Evolutionary conservation across 768 basidiomycete species (phyloP).

Genomic region (Rhizopogon vulgaris): DNA sequence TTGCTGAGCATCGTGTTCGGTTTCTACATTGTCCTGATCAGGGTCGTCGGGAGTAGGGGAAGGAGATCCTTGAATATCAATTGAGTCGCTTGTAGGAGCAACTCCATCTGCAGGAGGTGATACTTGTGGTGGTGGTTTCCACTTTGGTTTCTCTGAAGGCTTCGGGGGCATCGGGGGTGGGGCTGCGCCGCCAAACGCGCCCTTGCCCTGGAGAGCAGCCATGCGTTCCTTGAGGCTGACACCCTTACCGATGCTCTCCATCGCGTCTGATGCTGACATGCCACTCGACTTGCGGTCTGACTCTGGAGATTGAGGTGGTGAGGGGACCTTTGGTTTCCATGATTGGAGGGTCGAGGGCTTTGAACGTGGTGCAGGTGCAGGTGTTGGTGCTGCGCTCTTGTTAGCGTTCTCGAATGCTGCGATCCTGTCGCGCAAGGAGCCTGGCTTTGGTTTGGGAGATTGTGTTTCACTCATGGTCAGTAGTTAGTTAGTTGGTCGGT

Average conservation of each 20-base stretch:
- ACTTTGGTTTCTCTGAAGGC: slow-evolving; percentile 72
- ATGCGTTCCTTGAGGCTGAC: slow-evolving; percentile 89
- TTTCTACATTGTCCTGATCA: slow-evolving; percentile 17
- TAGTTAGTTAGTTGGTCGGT: neutral
- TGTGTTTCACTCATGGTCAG: slow-evolving; percentile 50
- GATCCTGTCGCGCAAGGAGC: slow-evolving; percentile 83
- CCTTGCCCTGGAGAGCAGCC: slow-evolving; percentile 85
- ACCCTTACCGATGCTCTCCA: slow-evolving; percentile 74
- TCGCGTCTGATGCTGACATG: slow-evolving; percentile 84
- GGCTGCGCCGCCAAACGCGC: slow-evolving; percentile 58
- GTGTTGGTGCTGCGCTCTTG: slow-evolving; percentile 28
- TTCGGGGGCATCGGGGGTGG: slow-evolving; percentile 49
- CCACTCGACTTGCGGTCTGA: slow-evolving; percentile 27
- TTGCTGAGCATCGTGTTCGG: slow-evolving; percentile 2
- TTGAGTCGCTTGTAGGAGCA: slow-evolving; percentile 12
- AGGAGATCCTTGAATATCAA: slow-evolving; percentile 28
- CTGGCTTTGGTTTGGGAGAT: slow-evolving; percentile 59
- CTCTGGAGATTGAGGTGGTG: slow-evolving; percentile 34
- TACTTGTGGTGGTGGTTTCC: slow-evolving; percentile 72
- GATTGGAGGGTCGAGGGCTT: slow-evolving; percentile 56
- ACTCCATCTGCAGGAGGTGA: slow-evolving; percentile 35
- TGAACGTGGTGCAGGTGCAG: slow-evolving; percentile 42
- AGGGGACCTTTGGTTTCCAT: slow-evolving; percentile 64
- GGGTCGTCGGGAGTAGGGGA: slow-evolving; percentile 27
- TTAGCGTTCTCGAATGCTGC: slow-evolving; percentile 78